Conservation (phyloP, 1,139 yeast genomes). For the Scheffersomyces lignicola region DNA sequence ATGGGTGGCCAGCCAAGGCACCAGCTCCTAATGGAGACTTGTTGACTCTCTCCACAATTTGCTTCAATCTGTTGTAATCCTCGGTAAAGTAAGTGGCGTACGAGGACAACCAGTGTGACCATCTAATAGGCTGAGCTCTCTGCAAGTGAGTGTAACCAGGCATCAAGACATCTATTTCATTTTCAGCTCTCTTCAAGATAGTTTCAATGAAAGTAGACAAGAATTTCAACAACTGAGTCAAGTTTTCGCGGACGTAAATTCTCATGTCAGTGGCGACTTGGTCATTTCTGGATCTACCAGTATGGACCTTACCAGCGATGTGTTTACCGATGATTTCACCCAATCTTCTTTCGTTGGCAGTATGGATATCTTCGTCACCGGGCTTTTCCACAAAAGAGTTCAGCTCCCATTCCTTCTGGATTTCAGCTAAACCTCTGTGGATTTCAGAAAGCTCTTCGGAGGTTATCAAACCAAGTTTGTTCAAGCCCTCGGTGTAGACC, state of each 20-base stretch:
- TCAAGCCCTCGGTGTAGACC: constrained; percentile 85
- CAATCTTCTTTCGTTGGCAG: constrained; percentile 95
- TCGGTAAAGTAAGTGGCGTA: constrained; percentile 93
- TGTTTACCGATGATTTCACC: constrained; percentile 94
- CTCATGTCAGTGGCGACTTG: constrained; percentile 99
- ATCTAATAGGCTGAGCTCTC: constrained; percentile 98
- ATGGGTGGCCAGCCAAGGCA: constrained; percentile 98
- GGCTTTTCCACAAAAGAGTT: constrained; percentile 76
- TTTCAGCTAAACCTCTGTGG: constrained; percentile 73
- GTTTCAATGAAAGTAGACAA: constrained; percentile 64
- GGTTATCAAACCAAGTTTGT: constrained; percentile 73
- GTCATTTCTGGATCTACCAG: constrained; percentile 97
- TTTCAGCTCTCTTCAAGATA: constrained; percentile 71
- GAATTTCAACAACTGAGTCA: constrained; percentile 57
- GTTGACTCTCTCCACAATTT: constrained; percentile 80
- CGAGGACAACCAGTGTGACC: constrained; percentile 96
- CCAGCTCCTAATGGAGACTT: constrained; percentile 94
- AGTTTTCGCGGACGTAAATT: constrained; percentile 80
- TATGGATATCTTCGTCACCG: constrained; percentile 97
- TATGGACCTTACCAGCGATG: constrained; percentile 96
- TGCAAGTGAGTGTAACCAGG: constrained; percentile 99
- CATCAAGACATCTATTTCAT: constrained; percentile 89
- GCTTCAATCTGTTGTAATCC: constrained; percentile 81
- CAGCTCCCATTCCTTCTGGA: constrained; percentile 79
- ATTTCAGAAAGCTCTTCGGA: constrained; percentile 72